phyloP scores from a whole-genome alignment of 2,329 filamentous ascomycete genomes.

The Cryphonectria japonica region DNA sequence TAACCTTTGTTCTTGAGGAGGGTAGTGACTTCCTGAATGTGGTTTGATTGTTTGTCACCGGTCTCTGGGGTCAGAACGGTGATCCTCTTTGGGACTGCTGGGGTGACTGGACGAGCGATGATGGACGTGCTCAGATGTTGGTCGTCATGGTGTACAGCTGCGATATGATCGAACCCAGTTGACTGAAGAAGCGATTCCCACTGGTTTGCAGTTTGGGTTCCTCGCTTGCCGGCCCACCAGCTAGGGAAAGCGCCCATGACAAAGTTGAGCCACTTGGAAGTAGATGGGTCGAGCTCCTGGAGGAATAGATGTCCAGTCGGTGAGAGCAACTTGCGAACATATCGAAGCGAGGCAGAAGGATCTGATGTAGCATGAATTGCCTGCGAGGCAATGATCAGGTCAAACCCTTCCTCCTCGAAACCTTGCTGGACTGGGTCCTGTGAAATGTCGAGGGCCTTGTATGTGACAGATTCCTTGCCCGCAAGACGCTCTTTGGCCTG shows the following conservation, averaged over 20 bases:
- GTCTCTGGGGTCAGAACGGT: not conserved
- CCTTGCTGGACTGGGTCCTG: slow-evolving; percentile 37
- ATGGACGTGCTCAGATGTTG: not conserved
- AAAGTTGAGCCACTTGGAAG: slow-evolving; percentile 17
- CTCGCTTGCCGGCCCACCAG: slow-evolving; percentile 19
- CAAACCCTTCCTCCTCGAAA: slow-evolving; percentile 36
- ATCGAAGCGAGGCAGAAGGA: slow-evolving; percentile 32
- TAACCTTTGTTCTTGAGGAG: not conserved
- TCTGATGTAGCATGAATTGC: slow-evolving; percentile 37
- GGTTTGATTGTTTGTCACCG: not conserved
- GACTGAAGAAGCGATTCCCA: not conserved
- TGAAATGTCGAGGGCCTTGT: slow-evolving; percentile 38
- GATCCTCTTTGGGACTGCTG: not conserved
- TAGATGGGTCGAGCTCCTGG: slow-evolving; percentile 8
- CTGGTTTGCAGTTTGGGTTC: not conserved
- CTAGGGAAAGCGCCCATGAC: slow-evolving; percentile 18
- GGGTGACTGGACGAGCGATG: slow-evolving; percentile 25
- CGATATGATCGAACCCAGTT: not conserved
- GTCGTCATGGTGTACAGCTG: not conserved
- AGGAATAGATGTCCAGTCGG: slow-evolving; percentile 37
- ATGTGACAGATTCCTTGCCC: slow-evolving; percentile 33
- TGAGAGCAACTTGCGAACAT: slow-evolving; percentile 36
- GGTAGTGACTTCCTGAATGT: not conserved
- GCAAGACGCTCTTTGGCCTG: slow-evolving; percentile 37
- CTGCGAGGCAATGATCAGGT: slow-evolving; percentile 37